phyloP scores from a whole-genome alignment of 306 rosid species.

The Cicer bijugum region DNA sequence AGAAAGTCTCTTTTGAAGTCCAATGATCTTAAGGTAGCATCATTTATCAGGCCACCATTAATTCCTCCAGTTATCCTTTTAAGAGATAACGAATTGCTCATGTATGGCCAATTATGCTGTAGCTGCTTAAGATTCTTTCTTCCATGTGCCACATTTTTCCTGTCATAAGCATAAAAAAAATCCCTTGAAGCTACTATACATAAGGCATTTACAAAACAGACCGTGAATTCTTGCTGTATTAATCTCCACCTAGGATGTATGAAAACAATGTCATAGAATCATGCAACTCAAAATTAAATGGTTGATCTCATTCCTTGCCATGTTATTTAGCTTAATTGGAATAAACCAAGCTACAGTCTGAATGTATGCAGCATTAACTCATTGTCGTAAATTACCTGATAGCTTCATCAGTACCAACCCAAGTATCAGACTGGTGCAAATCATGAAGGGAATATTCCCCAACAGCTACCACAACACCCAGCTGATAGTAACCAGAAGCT shows the following conservation, averaged over 20 bases:
- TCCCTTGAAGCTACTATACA: slow-evolving; percentile 23
- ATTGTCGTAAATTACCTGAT: slow-evolving; percentile 53
- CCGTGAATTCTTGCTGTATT: slow-evolving; percentile 6
- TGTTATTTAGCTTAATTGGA: slow-evolving; percentile 26
- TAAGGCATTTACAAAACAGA: slow-evolving; percentile 26
- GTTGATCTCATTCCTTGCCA: slow-evolving; percentile 21
- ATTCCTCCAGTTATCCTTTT: slow-evolving; percentile 91
- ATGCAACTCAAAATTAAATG: slow-evolving; percentile 31
- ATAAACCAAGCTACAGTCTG: slow-evolving; percentile 26
- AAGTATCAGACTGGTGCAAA: slow-evolving; percentile 59
- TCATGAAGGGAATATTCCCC: slow-evolving; percentile 75
- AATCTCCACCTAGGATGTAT: slow-evolving; percentile 29
- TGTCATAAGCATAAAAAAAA: slow-evolving; percentile 46
- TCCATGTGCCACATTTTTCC: slow-evolving; percentile 58
- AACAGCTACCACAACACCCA: slow-evolving; percentile 84
- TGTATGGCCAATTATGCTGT: slow-evolving; percentile 72
- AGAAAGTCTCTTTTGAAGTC: slow-evolving; percentile 77
- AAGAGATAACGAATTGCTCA: slow-evolving; percentile 73
- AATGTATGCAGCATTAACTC: slow-evolving; percentile 37
- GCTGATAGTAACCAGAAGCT: slow-evolving; percentile 98
- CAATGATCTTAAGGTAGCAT: slow-evolving; percentile 71
- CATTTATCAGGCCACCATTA: slow-evolving; percentile 89
- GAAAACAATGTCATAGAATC: slow-evolving; percentile 37
- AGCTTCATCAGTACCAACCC: slow-evolving; percentile 59
- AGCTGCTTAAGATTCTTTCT: slow-evolving; percentile 61